These are phyloP conservation scores for Avena sativa DNA, from an alignment of 176 grass and related monocot species.

Conservation along the genomic window DNA sequence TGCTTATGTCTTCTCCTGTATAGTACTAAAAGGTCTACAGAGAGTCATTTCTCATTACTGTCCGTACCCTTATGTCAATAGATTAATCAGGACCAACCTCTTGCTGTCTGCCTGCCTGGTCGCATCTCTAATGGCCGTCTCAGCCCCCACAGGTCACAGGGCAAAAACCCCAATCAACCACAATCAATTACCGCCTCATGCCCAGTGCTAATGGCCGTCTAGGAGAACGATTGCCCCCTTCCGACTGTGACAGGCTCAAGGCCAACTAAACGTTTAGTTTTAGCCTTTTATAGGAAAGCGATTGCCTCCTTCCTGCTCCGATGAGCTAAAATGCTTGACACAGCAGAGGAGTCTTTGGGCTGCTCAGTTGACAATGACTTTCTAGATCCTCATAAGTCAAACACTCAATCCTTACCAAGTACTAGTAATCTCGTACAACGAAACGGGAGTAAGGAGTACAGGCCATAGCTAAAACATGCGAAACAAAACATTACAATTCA, in stretches of 20 bases:
- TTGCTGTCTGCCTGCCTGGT: background rate
- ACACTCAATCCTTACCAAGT: background rate
- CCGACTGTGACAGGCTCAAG: background rate
- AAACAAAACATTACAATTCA: background rate
- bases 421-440: background rate
- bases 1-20: no score
- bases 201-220: constrained; percentile 33
- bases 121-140: constrained; percentile 14
- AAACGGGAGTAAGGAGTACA: background rate
- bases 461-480: background rate
- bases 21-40: background rate
- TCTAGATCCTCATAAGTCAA: background rate
- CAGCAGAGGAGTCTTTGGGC: background rate
- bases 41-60: background rate
- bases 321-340: background rate
- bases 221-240: constrained; percentile 36
- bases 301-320: constrained; percentile 22
- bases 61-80: background rate
- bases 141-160: background rate
- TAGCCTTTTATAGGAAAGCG: background rate
- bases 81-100: background rate
- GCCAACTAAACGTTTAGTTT: background rate
- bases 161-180: background rate
- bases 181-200: background rate
- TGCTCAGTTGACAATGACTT: background rate